Evolutionary conservation across 371 early-diverging fungal genomes (phyloP), one percentile per base, ranked within the genome.

Genomic region (Cokeromyces recurvatus): DNA sequence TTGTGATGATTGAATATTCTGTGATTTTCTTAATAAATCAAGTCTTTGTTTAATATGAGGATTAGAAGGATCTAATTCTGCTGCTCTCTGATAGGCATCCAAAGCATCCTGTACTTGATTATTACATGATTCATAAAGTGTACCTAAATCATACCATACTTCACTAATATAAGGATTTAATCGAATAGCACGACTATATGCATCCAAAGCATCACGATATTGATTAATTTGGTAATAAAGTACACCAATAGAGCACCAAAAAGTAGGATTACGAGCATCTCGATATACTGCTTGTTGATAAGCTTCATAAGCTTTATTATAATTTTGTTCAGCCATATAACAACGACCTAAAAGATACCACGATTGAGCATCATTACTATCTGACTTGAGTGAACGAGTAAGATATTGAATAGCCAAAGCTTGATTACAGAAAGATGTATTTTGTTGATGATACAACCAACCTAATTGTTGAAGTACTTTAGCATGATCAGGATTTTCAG

Each of bases 181-280:
- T 17, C 90, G 84, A 44, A 95, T 93, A 5, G 96, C 95, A 32
- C 92, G 82, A 55, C 85, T 89, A 57, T 94, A 97, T 2, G 96
- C 95, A 66, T 97, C 96, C 48, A 97, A 69, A 0, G 97, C 95
- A 62, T 97, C 96, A 19, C 92, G 77, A 62, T 86, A 92, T 71
- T 91, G 97, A 51, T 85, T 88, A 46, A 94, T 94, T 61, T 94
- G 91, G 68, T 85, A 95, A 60, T 97, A 97, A 0, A 97, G 73
- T 0, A 95, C 92, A 51, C 97, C 97, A 53, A 97, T 97, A 2
- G 94, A 92, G 64, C 95, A 95, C 97, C 97, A 97, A 55, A 92
- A 94, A 2, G 86, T 88, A 8, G 97, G 92, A 53, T 97, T 95
- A 40, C 85, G 84, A 20, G 85, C 85, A 58, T 97, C 95, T 39